Base-by-base conservation (phyloP, 148 eudicot species). In the Beta vulgaris region DNA sequence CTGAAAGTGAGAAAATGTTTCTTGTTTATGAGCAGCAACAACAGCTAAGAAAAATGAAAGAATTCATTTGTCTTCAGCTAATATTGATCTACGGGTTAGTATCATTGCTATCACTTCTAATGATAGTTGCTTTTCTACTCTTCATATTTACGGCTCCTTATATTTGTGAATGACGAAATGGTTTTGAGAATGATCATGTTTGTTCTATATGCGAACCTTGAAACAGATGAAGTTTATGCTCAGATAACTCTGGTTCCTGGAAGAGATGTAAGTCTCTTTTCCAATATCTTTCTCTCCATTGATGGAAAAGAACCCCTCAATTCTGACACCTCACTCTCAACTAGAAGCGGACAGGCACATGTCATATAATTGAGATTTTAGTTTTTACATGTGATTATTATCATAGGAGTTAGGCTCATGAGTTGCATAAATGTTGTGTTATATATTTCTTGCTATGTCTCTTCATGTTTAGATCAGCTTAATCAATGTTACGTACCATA, bases 171-270 rank as follows among this genome's bases (percentile, higher is more conserved):
- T 65, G 39, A 48, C 57, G 26, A 31, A 31, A 28, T 28, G 46
- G 19, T 74, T 57, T 23, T 43, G 62, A 26, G 67, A 46, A n/a
- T n/a, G n/a, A n/a, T 73, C 40, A 55, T 53, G 43, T 63, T 84
- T 67, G 62, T 42, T 84, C 69, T 77, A 18, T 61, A 94, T 97
- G 98, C 97, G 77, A 97, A 94, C 77, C 85, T 83, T 62, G 98
- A 92, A 13, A 87, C 98, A 55, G 97, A 94, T 84, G 97, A 94
- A 82, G 96, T 92, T 55, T 94, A 90, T 76, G 97, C 97, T 6
- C 96, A 92, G 73, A 83, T 94, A 72, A 90, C 90, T 40, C 84
- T 94, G 80, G 67, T 86, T 53, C 98, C 98, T 72, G 93, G 87
- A 75, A 19, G 46, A 73, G 93, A 91, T 78, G 98, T 94, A 81